Base-by-base conservation (phyloP, 23 red algal genomes). In the Cyanidium caldarium region DNA sequence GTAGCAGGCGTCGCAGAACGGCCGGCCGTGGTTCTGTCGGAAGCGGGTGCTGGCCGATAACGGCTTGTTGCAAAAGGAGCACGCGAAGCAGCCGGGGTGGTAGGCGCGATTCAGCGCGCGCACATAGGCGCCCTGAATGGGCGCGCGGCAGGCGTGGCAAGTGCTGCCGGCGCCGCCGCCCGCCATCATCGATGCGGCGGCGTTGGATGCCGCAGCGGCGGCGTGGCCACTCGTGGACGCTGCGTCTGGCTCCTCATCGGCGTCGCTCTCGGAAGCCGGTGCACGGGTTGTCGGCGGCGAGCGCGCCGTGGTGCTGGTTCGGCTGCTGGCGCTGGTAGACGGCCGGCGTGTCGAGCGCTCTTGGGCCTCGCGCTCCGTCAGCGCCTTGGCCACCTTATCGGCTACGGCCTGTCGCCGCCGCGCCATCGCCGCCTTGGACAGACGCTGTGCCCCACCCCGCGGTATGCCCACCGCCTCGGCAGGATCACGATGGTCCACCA, bases 1-100 rank as follows among this genome's bases (percentile, higher is more conserved):
- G 51, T 94, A 94, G 57, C 88, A 94, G 1, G 66, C 20, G 42
- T 80, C 34, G 42, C 88, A 94, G 65, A 80, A 81, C 15, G 88
- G 81, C 38, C 77, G 57, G 38, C 88, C 88, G 33, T 28, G 7
- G 23, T 28, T 61, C 7, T 16, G 19, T 5, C 51, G 51, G 51
- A 61, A 61, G 19, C 31, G 19, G 51, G 51, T 28, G 19, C 5
- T 28, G 5, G 51, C n/a, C 51, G 51, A 16, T 28, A 61, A 61
- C 51, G 51, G 10, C 23, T 28, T 16, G 5, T 28, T 7, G 21
- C 51, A 61, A 25, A 61, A 28, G 51, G n/a, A 28, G 51, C 51
- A 61, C 10, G 51, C 23, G 51, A 61, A 61, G 23, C 51, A 61
- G 7, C 13, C 51, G 19, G 51, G 51, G 31, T 61, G 51, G 31